Evolutionary conservation across 1,139 yeast species (phyloP).

Genomic region (Magnusiomyces magnusii): DNA sequence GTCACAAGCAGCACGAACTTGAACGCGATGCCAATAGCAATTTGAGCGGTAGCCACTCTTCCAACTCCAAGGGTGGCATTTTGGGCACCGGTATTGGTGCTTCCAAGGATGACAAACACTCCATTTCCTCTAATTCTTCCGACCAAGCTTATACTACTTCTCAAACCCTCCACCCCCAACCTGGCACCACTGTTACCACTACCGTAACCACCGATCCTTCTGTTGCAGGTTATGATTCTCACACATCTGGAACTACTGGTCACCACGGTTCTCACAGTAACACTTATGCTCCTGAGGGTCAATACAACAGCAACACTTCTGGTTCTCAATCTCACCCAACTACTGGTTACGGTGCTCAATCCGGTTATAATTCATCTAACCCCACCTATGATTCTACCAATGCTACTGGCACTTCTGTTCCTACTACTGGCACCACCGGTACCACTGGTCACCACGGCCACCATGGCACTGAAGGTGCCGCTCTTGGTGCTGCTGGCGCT

Average conservation of each 20-base stretch:
- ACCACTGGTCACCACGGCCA: conserved; percentile 4
- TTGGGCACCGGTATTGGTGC: background rate
- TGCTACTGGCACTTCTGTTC: background rate
- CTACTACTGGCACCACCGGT: conserved; percentile 2
- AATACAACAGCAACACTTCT: no score
- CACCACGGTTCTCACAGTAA: background rate
- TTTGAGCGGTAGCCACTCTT: background rate
- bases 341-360: no score
- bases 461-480: background rate
- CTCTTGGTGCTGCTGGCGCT: no score
- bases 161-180: background rate
- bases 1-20: background rate
- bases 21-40: background rate
- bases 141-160: background rate
- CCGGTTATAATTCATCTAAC: no score
- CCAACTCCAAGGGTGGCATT: background rate
- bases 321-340: no score
- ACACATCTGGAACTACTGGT: conserved; percentile 6
- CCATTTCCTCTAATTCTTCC: background rate
- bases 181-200: background rate
- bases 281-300: background rate
- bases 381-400: background rate
- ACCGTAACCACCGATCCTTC: conserved; percentile 2
- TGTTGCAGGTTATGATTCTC: background rate
- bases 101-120: background rate